Base-by-base conservation (phyloP, 2,329 filamentous ascomycete species). In the Verticillium dahliae region DNA sequence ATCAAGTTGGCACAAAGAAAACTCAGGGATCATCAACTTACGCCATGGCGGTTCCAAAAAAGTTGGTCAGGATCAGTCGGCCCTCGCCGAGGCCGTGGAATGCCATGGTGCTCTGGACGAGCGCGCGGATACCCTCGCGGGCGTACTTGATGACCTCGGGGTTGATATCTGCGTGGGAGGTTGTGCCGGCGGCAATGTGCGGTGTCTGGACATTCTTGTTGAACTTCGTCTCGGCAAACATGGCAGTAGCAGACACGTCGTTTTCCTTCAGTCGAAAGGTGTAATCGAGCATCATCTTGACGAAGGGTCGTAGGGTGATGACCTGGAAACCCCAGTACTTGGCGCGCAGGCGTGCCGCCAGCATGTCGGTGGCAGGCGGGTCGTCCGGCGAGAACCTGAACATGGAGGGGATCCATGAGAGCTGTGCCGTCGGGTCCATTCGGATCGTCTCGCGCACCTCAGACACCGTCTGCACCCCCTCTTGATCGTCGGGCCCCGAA, bases 271-370 rank as follows among this genome's bases (percentile, higher is more conserved):
- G 70, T 68, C 74, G 67, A 65, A 74, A 67, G 62, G 77, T 75
- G 71, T 78, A 73, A 65, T 86, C 74, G 67, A 89, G 74, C 56
- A 89, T 82, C 63, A 81, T 77, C 65, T 80, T 77, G 60, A 88
- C 72, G 63, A 94, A 92, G 1, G 91, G 91, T 31, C 95, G 85
- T 72, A 95, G 90, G 33, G 94, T 93, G 70, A 98, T 93, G 65
- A 96, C 92, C 66, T 90, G 85, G 0, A 92, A 93, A 22, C 95
- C 95, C 80, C 94, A 98, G 74, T 95, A 98, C 73, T 99, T 98
- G 14, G 91, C 95, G 52, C 94, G 88, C 64, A 98, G 80, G 27
- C 95, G 86, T 37, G 94, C 94, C 13, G 86, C 81, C 15, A 97
- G 86, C 63, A 98, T 92, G 57, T 97, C 87, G 0, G 71, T 73